Percentiles rank a stretch among this genome's conserved stretches.
Conservation (phyloP, 805 yeast species). For the Candida quercuum region DNA sequence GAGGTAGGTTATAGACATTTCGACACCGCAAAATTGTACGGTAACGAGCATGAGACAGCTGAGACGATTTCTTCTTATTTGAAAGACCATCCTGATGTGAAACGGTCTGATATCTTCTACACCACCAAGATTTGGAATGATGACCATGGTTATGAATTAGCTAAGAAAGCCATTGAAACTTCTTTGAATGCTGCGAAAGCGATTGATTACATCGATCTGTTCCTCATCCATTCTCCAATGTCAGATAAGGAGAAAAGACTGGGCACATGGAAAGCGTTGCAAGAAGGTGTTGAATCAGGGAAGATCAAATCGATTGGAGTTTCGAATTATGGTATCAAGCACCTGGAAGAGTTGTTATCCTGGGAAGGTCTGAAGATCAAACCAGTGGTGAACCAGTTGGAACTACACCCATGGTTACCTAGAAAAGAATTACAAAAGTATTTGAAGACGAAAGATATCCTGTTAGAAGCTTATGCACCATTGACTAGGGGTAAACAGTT, state of each 20-base stretch:
- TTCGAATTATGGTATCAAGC: conserved; percentile 61
- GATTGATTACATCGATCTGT: conserved; percentile 59
- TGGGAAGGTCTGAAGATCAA: conserved; percentile 47
- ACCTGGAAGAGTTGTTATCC: conserved; percentile 51
- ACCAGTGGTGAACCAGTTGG: conserved; percentile 75
- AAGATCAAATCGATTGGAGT: conserved; percentile 64
- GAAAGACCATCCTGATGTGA: conserved; percentile 36
- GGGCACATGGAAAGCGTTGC: conserved; percentile 67
- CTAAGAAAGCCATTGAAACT: conserved; percentile 51
- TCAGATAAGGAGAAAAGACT: conserved; percentile 42
- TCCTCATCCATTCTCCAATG: conserved; percentile 60
- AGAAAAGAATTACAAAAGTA: conserved; percentile 55
- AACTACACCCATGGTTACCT: conserved; percentile 79
- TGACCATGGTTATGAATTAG: conserved; percentile 50
- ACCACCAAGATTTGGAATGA: conserved; percentile 69
- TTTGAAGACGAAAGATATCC: conserved; percentile 48
- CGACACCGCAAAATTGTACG: conserved; percentile 61
- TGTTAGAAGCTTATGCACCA: conserved; percentile 76
- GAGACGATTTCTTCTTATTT: conserved; percentile 49
- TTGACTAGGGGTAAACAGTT: conserved; percentile 56
- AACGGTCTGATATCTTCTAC: conserved; percentile 45
- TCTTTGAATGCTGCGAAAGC: conserved; percentile 44
- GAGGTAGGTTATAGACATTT: conserved; percentile 61
- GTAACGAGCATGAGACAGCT: conserved; percentile 57
- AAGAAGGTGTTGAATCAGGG: conserved; percentile 58